These are phyloP conservation scores for Gentiana macrophylla DNA, from an alignment of 257 asterid species.

Conservation along the genomic window DNA sequence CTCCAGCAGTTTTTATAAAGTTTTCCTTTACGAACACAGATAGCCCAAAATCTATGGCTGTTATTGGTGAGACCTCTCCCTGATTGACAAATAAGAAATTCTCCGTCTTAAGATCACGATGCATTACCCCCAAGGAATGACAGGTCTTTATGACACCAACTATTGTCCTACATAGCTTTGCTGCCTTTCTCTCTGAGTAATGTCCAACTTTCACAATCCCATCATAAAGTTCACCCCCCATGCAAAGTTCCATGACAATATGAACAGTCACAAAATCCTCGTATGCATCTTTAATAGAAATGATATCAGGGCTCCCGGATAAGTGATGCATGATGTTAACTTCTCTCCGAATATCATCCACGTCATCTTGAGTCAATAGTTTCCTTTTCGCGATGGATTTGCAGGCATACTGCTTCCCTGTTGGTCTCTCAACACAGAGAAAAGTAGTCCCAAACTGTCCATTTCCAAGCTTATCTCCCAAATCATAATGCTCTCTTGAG, in stretches of 20 bases:
- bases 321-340: slow-evolving; percentile 89
- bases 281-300: slow-evolving; percentile 70
- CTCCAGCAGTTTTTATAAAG: no score
- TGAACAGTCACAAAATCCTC: slow-evolving; percentile 86
- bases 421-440: slow-evolving; percentile 47
- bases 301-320: slow-evolving; percentile 65
- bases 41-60: slow-evolving; percentile 82
- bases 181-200: slow-evolving; percentile 73
- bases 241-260: slow-evolving; percentile 83
- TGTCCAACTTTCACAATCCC: no score
- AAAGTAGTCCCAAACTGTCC: slow-evolving; percentile 85
- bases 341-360: slow-evolving; percentile 88
- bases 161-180: slow-evolving; percentile 63
- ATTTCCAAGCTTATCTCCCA: slow-evolving; percentile 75
- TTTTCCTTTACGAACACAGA: slow-evolving; percentile 45
- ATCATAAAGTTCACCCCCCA: slow-evolving; percentile 93
- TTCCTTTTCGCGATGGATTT: slow-evolving; percentile 80
- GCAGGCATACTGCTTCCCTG: slow-evolving; percentile 60
- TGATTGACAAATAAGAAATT: slow-evolving; percentile 67
- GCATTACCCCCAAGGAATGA: slow-evolving; percentile 88
- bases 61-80: slow-evolving; percentile 70
- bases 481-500: slow-evolving; percentile 51
- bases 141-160: slow-evolving; percentile 72
- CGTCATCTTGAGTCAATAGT: slow-evolving; percentile 57
- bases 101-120: slow-evolving; percentile 89